These are phyloP conservation scores for Cryptosporidium parvum DNA, from an alignment of 169 alveolate genomes.

Conservation along the genomic window DNA sequence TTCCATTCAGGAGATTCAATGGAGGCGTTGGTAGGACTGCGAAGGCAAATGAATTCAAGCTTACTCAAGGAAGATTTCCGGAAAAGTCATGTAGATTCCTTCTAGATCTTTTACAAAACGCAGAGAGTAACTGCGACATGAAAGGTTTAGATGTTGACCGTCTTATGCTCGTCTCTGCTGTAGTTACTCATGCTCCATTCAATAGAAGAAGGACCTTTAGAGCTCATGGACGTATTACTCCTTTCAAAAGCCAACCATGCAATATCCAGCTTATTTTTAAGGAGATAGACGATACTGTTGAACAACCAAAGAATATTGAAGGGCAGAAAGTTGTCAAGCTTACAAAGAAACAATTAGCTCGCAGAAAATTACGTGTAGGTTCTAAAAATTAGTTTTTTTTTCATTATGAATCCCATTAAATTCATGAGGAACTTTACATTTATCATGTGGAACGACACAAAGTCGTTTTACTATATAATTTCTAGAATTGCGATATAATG, in stretches of 20 bases:
- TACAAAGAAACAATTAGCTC: conserved; percentile 86
- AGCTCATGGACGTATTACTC: conserved; percentile 98
- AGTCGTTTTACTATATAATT: conserved; percentile 14
- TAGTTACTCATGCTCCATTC: conserved; percentile 94
- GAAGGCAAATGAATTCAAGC: conserved; percentile 95
- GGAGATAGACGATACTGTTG: conserved; percentile 87
- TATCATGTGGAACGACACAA: background rate
- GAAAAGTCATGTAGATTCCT: conserved; percentile 94
- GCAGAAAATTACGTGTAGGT: conserved; percentile 82
- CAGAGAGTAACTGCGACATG: conserved; percentile 96
- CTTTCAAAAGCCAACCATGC: conserved; percentile 91
- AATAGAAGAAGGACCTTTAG: conserved; percentile 98
- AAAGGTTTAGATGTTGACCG: conserved; percentile 94
- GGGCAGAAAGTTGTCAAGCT: conserved; percentile 82
- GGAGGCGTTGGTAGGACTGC: conserved; percentile 98
- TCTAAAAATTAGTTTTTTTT: conserved; percentile 11
- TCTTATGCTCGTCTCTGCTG: conserved; percentile 91
- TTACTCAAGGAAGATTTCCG: conserved; percentile 98
- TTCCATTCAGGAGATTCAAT: conserved; percentile 95
- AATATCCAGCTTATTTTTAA: conserved; percentile 90
- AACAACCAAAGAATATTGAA: conserved; percentile 81
- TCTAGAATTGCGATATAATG: conserved; percentile 27
- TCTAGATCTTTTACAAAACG: conserved; percentile 91
- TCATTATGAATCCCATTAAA: background rate
- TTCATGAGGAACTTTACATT: background rate